These are phyloP conservation scores for Monilinia fructigena DNA, from an alignment of 2,329 filamentous ascomycete species.

Conservation along the genomic window DNA sequence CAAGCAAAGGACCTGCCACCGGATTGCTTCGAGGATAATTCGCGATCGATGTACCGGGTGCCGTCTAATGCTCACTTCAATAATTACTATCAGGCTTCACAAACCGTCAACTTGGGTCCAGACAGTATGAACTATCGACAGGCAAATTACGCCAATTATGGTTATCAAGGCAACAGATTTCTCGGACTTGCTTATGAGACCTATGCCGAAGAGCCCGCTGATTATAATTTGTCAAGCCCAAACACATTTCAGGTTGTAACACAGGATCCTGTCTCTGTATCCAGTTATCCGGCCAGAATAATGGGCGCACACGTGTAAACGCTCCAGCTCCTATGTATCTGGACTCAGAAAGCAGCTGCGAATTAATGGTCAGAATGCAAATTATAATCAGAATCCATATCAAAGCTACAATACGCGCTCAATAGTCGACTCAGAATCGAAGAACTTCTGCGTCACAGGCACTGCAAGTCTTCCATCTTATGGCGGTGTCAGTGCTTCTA, in stretches of 20 bases:
- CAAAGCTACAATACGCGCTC: slow-evolving; percentile 16
- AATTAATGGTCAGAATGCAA: slow-evolving; percentile 8
- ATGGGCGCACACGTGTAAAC: slow-evolving; percentile 5
- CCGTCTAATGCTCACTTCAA: background rate
- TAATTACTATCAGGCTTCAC: slow-evolving; percentile 3
- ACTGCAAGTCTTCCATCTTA: background rate
- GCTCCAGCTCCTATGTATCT: slow-evolving; percentile 10
- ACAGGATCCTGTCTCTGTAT: slow-evolving; percentile 16
- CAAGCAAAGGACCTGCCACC: slow-evolving; percentile 7
- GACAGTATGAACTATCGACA: background rate
- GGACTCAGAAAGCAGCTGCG: slow-evolving; percentile 4
- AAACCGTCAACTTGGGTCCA: slow-evolving; percentile 3
- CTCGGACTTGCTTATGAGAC: background rate
- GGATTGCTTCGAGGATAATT: slow-evolving; percentile 15
- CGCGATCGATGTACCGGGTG: slow-evolving; percentile 8
- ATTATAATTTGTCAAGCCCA: slow-evolving; percentile 7
- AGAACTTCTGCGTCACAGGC: slow-evolving; percentile 7
- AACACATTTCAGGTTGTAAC: slow-evolving; percentile 6
- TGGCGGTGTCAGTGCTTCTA: background rate
- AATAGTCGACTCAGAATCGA: slow-evolving; percentile 15
- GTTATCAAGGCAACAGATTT: slow-evolving; percentile 5
- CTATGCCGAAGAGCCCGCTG: slow-evolving; percentile 14
- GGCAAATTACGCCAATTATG: background rate
- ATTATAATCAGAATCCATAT: slow-evolving; percentile 13
- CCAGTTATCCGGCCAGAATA: slow-evolving; percentile 17